Conservation (phyloP, 257 asterid genomes). For the Solanum virginianum region DNA sequence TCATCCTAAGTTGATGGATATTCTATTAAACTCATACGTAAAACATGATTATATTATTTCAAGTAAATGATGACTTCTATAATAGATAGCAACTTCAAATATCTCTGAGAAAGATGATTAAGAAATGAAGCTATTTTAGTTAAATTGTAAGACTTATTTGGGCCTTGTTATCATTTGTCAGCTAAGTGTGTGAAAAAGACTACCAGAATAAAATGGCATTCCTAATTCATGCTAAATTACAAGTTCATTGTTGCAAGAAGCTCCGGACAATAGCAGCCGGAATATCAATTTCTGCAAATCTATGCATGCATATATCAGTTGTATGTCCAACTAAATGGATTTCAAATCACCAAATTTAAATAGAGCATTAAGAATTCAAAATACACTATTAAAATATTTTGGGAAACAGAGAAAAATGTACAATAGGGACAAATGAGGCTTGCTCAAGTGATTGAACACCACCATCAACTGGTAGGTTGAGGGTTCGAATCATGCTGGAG, state of each 20-base stretch:
- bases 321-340: not conserved
- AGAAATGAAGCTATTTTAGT: not conserved
- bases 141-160: not conserved
- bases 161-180: not conserved
- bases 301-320: not conserved
- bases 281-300: not conserved
- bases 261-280: not conserved
- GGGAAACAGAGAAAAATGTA: not conserved
- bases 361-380: not conserved
- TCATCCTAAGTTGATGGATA: not conserved
- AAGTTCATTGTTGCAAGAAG: not conserved
- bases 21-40: not conserved
- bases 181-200: not conserved
- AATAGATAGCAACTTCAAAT: not conserved
- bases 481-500: not conserved
- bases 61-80: not conserved
- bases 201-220: not conserved
- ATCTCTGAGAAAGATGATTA: not conserved
- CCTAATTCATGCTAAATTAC: not conserved
- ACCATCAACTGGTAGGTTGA: not conserved
- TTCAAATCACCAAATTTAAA: not conserved
- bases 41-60: not conserved
- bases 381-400: not conserved
- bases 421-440: not conserved
- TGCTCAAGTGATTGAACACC: not conserved